Percentiles rank a stretch among this genome's conserved stretches.
Conservation (phyloP, 495 filamentous ascomycete species). For the Pyrenopolyporus hunteri region DNA sequence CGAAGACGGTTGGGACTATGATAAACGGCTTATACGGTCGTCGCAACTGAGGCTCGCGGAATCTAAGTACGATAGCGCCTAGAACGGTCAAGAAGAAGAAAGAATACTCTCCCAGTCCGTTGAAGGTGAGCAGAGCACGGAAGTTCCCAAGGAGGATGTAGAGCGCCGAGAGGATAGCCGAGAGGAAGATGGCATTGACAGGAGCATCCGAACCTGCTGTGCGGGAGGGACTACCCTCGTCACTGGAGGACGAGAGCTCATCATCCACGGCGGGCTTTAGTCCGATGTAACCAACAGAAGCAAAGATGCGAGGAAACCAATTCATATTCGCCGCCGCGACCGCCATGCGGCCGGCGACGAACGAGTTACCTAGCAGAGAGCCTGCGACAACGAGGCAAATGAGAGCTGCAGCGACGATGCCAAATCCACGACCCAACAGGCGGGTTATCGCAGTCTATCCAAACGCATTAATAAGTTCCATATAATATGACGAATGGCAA, state of each 20-base stretch:
- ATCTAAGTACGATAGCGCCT: slow-evolving; percentile 57
- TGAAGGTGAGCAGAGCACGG: slow-evolving; percentile 61
- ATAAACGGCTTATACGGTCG: slow-evolving; percentile 58
- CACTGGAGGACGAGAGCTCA: not conserved
- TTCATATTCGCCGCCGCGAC: slow-evolving; percentile 60
- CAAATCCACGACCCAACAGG: slow-evolving; percentile 55
- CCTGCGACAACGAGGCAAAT: slow-evolving; percentile 61
- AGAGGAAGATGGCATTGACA: slow-evolving; percentile 59
- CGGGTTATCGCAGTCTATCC: slow-evolving; percentile 58
- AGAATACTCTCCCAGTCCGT: slow-evolving; percentile 61
- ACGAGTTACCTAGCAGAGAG: slow-evolving; percentile 61
- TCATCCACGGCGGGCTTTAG: slow-evolving; percentile 18
- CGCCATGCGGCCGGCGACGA: slow-evolving; percentile 62
- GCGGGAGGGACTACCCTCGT: not conserved
- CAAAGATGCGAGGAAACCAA: slow-evolving; percentile 57
- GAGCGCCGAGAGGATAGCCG: slow-evolving; percentile 52
- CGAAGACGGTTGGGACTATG: slow-evolving; percentile 54
- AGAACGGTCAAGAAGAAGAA: slow-evolving; percentile 65
- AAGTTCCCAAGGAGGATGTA: slow-evolving; percentile 65
- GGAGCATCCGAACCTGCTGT: slow-evolving; percentile 48
- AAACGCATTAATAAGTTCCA: not conserved
- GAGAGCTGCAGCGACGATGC: slow-evolving; percentile 53
- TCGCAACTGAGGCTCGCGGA: slow-evolving; percentile 51
- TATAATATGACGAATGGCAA: not conserved
- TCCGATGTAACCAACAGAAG: slow-evolving; percentile 49